Conservation (phyloP, 495 filamentous ascomycete genomes). For the Articulospora tetracladia region DNA sequence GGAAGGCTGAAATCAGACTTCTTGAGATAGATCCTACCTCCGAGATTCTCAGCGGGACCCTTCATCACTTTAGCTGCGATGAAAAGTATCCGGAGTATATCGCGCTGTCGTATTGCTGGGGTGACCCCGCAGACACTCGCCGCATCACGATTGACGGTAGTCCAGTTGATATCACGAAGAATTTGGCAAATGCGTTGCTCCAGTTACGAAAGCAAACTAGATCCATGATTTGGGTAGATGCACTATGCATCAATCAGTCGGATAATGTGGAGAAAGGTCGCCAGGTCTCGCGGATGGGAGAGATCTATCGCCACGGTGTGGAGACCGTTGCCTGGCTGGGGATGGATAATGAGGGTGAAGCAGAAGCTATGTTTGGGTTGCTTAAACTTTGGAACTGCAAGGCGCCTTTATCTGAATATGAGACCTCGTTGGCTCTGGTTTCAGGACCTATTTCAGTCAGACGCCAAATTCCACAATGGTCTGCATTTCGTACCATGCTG, state of each 20-base stretch:
- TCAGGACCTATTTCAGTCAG: too few species aligned
- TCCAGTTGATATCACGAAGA: not conserved
- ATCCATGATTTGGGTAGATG: not conserved
- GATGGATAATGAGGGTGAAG: not conserved
- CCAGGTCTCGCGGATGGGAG: slow-evolving; percentile 1
- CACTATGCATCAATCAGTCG: slow-evolving; percentile 1
- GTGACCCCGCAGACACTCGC: not conserved
- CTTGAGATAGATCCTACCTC: too few species aligned
- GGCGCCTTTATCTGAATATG: not conserved
- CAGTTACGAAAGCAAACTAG: not conserved
- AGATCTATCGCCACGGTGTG: not conserved
- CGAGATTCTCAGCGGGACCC: too few species aligned
- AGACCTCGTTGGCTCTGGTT: too few species aligned
- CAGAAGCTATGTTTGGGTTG: not conserved
- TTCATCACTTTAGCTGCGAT: too few species aligned
- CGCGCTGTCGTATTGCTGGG: slow-evolving; percentile 18
- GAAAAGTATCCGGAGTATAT: slow-evolving; percentile 3
- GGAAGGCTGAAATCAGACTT: too few species aligned
- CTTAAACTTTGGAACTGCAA: not conserved
- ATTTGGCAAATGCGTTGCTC: not conserved
- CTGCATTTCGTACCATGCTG: not conserved
- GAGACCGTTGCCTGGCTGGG: slow-evolving; percentile 1
- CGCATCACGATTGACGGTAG: slow-evolving; percentile 8
- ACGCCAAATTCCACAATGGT: not conserved
- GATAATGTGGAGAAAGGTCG: not conserved